phyloP scores from a whole-genome alignment of 805 yeast species.

The Saccharomycodes ludwigii region DNA sequence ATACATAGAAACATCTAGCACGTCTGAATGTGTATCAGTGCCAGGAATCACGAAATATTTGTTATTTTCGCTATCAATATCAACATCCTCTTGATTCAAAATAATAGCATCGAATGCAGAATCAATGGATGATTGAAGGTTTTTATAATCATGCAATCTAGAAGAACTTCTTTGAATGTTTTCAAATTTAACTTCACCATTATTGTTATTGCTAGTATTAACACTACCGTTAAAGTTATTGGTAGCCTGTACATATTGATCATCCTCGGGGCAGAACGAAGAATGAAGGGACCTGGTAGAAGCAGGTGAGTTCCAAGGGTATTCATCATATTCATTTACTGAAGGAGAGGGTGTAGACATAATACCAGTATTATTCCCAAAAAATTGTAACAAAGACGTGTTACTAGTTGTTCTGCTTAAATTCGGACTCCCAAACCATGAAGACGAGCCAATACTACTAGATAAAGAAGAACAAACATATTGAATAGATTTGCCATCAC shows the following conservation, averaged over 20 bases:
- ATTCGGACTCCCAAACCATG: slow-evolving; percentile 25
- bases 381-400: slow-evolving; percentile 17
- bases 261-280: too few relatives aligned
- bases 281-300: too few relatives aligned
- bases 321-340: slow-evolving; percentile 27
- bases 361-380: slow-evolving; percentile 8
- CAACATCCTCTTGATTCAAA: too few relatives aligned
- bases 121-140: neutral
- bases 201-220: too few relatives aligned
- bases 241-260: neutral
- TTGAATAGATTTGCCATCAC: slow-evolving; percentile 25
- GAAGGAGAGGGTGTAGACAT: slow-evolving; percentile 26
- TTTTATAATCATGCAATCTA: neutral
- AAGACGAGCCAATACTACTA: slow-evolving; percentile 19
- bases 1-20: too few relatives aligned
- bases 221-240: too few relatives aligned
- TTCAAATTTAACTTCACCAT: too few relatives aligned
- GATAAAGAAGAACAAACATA: slow-evolving; percentile 29
- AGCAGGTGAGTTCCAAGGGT: slow-evolving; percentile 23
- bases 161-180: neutral
- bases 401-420: slow-evolving; percentile 18
- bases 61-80: too few relatives aligned
- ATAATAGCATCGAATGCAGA: neutral
- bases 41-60: too few relatives aligned
- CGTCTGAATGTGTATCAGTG: too few relatives aligned